These are phyloP conservation scores for Capsicum baccatum DNA, from an alignment of 257 asterid species.

Conservation along the genomic window DNA sequence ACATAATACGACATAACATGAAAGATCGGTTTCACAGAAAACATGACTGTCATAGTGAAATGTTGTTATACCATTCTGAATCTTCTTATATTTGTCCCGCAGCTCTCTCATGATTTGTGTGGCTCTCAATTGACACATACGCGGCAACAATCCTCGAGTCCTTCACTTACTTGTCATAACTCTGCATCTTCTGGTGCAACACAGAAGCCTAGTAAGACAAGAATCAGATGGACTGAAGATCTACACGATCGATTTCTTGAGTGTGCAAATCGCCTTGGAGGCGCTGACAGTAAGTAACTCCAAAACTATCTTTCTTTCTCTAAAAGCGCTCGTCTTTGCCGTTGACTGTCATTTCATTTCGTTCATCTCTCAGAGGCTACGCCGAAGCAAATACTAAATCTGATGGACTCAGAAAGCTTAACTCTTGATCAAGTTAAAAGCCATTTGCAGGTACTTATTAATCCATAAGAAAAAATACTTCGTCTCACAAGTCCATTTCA, in stretches of 20 bases:
- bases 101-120: slow-evolving; percentile 50
- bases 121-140: slow-evolving; percentile 39
- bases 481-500: not conserved
- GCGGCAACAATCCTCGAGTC: slow-evolving; percentile 41
- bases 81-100: slow-evolving; percentile 13
- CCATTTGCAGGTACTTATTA: slow-evolving; percentile 75
- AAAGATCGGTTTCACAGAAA: not conserved
- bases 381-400: slow-evolving; percentile 83
- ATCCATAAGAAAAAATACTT: not conserved
- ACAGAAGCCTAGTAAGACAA: slow-evolving; percentile 50
- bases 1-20: not conserved
- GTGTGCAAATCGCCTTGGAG: slow-evolving; percentile 81
- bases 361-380: slow-evolving; percentile 73
- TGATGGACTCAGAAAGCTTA: slow-evolving; percentile 84
- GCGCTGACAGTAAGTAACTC: slow-evolving; percentile 77
- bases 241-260: slow-evolving; percentile 87
- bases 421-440: slow-evolving; percentile 94
- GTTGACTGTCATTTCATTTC: not conserved
- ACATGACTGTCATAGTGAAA: fast-evolving
- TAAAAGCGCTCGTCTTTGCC: not conserved
- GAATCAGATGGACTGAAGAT: slow-evolving; percentile 92
- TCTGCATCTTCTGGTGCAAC: slow-evolving; percentile 42
- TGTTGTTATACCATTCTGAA: not conserved
- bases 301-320: not conserved
- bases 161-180: slow-evolving; percentile 37